Evolutionary conservation across 2,329 filamentous ascomycete species (phyloP).

Genomic region (Arthrobotrys iridis): DNA sequence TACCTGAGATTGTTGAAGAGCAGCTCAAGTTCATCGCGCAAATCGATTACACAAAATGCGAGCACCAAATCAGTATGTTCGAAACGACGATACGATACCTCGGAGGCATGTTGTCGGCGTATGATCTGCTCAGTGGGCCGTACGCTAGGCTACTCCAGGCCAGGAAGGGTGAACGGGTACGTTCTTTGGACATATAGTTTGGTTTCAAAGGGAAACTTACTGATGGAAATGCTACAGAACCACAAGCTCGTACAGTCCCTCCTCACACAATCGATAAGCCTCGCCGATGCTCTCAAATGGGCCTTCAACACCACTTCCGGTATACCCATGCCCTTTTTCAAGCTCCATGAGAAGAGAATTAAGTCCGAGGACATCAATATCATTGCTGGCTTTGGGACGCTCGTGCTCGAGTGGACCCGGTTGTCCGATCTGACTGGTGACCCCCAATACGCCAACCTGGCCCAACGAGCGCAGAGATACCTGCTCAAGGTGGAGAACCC

Average conservation of each 20-base stretch:
- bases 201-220: constrained; percentile 3
- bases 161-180: constrained; percentile 54
- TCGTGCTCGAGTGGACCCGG: constrained; percentile 85
- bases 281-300: constrained; percentile 78
- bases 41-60: constrained; percentile 73
- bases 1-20: constrained; percentile 72
- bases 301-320: constrained; percentile 81
- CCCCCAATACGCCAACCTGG: constrained; percentile 72
- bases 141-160: constrained; percentile 66
- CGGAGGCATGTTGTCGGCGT: constrained; percentile 79
- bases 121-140: constrained; percentile 74
- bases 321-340: constrained; percentile 75
- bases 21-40: constrained; percentile 76
- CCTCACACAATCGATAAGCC: constrained; percentile 72
- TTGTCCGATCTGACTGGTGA: constrained; percentile 79
- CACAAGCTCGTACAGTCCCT: constrained; percentile 67
- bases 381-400: constrained; percentile 78
- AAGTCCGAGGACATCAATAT: constrained; percentile 67
- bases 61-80: constrained; percentile 76
- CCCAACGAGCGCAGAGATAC: constrained; percentile 74
- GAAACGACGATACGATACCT: constrained; percentile 92
- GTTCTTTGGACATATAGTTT: neutral
- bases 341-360: constrained; percentile 67
- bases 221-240: constrained; percentile 52
- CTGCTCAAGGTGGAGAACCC: constrained; percentile 73